A percentile compares a stretch with the other conserved stretches of the same genome.
These are phyloP conservation scores for Colletotrichum siamense DNA, from an alignment of 2,329 filamentous ascomycete genomes.

Conservation along the genomic window DNA sequence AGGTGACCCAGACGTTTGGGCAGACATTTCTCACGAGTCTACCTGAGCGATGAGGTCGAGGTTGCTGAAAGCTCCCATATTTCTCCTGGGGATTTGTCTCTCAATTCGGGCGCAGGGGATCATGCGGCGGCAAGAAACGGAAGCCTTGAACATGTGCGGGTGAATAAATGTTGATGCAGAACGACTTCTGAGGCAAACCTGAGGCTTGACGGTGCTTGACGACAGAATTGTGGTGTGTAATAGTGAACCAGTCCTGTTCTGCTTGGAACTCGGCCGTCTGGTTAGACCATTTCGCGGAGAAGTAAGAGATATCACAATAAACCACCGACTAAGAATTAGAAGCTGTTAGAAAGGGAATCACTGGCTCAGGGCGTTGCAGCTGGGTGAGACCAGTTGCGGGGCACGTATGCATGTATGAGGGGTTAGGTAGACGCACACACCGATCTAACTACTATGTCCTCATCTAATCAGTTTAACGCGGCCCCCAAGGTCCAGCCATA, in stretches of 20 bases:
- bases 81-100: constrained; percentile 17
- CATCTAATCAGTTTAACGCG: background rate
- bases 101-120: background rate
- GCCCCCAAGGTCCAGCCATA: background rate
- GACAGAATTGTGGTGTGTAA: background rate
- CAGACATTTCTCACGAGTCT: constrained; percentile 53
- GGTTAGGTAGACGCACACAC: background rate
- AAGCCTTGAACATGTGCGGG: background rate
- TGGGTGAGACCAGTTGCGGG: background rate
- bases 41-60: constrained; percentile 59
- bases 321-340: background rate
- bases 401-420: background rate
- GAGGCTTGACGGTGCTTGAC: background rate
- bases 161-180: background rate
- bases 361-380: background rate
- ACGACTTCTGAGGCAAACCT: background rate
- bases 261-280: background rate
- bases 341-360: background rate
- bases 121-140: background rate
- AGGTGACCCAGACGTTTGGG: background rate
- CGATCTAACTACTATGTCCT: background rate
- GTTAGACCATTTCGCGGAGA: background rate
- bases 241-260: background rate
- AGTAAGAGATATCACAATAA: background rate
- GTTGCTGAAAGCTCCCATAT: constrained; percentile 38